These are phyloP conservation scores for Aspergillus caelatus DNA, from an alignment of 2,329 filamentous ascomycete genomes.

Conservation along the genomic window DNA sequence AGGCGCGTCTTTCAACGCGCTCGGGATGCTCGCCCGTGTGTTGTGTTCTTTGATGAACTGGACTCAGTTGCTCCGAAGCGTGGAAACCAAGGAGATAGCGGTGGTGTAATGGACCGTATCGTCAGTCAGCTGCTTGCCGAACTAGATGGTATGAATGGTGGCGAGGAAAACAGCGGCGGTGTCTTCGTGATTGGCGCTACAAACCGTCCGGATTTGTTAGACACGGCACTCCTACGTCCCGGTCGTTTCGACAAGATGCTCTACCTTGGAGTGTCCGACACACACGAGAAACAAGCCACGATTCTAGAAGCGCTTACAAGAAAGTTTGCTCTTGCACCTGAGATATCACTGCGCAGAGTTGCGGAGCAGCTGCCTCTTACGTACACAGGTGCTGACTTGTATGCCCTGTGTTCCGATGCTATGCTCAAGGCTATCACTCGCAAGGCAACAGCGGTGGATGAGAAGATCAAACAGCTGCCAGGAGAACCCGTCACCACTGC, in stretches of 20 bases:
- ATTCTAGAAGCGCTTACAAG: conserved; percentile 92
- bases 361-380: conserved; percentile 84
- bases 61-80: conserved; percentile 96
- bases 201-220: conserved; percentile 89
- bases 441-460: conserved; percentile 80
- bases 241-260: conserved; percentile 98
- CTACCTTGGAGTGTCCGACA: conserved; percentile 93
- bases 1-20: conserved; percentile 99
- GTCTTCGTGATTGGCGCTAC: conserved; percentile 98
- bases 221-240: conserved; percentile 84
- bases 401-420: conserved; percentile 93
- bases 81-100: conserved; percentile 95
- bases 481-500: conserved; percentile 72
- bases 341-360: conserved; percentile 73
- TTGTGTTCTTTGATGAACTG: conserved; percentile 97
- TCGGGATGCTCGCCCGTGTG: conserved; percentile 92
- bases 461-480: conserved; percentile 71
- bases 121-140: conserved; percentile 94
- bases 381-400: conserved; percentile 96
- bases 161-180: conserved; percentile 74
- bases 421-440: conserved; percentile 99
- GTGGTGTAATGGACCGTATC: conserved; percentile 97
- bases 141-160: conserved; percentile 95
- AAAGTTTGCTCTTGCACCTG: conserved; percentile 85
- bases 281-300: conserved; percentile 91